These are phyloP conservation scores for Coemansia sp. DNA, from an alignment of 192 early-diverging fungal genomes.

Conservation along the genomic window DNA sequence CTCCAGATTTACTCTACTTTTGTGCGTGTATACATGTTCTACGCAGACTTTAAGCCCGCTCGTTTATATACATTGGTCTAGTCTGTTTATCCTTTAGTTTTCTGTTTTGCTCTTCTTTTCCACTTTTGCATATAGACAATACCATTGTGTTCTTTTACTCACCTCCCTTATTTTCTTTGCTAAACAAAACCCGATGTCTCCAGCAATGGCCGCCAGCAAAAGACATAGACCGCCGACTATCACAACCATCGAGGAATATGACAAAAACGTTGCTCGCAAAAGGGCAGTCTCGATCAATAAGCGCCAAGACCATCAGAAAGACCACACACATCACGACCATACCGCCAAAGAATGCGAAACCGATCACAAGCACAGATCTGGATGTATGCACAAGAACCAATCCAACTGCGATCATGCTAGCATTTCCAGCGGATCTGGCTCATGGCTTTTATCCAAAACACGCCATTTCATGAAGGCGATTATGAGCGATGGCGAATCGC, in stretches of 20 bases:
- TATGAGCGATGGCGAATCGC: slow-evolving; percentile 64
- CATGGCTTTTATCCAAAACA: neutral
- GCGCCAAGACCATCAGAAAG: neutral
- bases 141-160: too few species aligned
- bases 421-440: neutral
- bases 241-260: slow-evolving; percentile 47
- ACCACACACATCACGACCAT: slow-evolving; percentile 17
- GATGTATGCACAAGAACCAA: neutral
- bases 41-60: too few species aligned
- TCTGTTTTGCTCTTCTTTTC: neutral
- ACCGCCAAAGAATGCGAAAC: slow-evolving; percentile 12
- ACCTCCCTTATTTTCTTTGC: neutral
- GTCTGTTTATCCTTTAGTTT: neutral
- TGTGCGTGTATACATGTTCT: too few species aligned
- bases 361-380: neutral
- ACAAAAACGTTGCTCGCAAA: slow-evolving; percentile 19
- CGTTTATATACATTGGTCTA: too few species aligned
- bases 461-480: slow-evolving; percentile 24
- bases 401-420: neutral
- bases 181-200: slow-evolving; percentile 5
- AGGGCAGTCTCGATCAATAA: neutral
- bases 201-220: slow-evolving; percentile 7
- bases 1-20: too few species aligned
- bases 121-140: neutral
- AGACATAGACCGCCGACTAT: slow-evolving; percentile 26